phyloP scores from a whole-genome alignment of 2,329 filamentous ascomycete genomes.

The Whalleya microplaca region DNA sequence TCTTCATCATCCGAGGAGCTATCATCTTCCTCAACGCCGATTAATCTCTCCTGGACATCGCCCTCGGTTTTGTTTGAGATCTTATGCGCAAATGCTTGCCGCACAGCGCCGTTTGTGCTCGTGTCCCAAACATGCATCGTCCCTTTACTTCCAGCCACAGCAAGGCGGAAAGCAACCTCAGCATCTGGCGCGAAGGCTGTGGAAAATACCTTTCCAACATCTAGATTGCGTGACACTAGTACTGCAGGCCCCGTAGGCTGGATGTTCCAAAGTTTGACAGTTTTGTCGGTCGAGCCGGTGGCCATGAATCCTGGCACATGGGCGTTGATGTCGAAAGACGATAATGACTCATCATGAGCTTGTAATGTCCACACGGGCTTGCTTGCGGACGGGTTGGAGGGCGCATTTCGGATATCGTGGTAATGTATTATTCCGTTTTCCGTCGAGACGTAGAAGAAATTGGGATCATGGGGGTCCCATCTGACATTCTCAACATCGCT shows the following conservation, averaged over 20 bases:
- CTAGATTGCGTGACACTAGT: conserved; percentile 88
- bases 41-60: conserved; percentile 73
- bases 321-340: conserved; percentile 89
- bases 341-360: conserved; percentile 90
- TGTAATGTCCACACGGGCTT: conserved; percentile 95
- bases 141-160: conserved; percentile 93
- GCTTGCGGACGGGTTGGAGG: conserved; percentile 70
- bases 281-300: conserved; percentile 92
- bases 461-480: conserved; percentile 91
- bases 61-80: conserved; percentile 61
- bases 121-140: conserved; percentile 95
- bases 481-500: conserved; percentile 90
- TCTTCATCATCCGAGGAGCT: conserved; percentile 55
- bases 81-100: conserved; percentile 78
- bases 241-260: conserved; percentile 79
- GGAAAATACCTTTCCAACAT: conserved; percentile 93
- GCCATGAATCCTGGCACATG: conserved; percentile 90
- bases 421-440: conserved; percentile 92
- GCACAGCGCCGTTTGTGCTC: conserved; percentile 85
- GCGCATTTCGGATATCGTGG: conserved; percentile 81
- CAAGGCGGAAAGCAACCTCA: conserved; percentile 88
- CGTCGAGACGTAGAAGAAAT: conserved; percentile 94
- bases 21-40: conserved; percentile 71
- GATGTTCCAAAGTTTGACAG: conserved; percentile 96
- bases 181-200: conserved; percentile 87